These are phyloP conservation scores for Camellia sinensis DNA, from an alignment of 148 eudicot genomes.

Conservation along the genomic window DNA sequence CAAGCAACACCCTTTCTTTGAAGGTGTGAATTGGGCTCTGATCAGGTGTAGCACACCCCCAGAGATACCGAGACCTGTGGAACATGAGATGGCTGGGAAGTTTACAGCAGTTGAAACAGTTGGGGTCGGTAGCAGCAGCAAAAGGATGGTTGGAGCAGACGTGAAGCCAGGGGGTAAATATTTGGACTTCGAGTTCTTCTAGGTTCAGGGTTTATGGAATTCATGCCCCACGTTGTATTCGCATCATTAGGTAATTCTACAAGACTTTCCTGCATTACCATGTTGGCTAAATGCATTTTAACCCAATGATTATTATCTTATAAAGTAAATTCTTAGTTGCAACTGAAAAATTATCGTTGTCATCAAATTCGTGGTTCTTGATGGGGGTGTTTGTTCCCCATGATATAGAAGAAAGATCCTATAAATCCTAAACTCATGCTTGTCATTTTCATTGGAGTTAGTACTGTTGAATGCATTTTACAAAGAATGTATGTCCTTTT, in stretches of 20 bases:
- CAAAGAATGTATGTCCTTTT: too few relatives aligned
- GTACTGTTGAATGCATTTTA: too few relatives aligned
- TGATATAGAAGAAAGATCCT: too few relatives aligned
- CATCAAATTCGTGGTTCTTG: background rate
- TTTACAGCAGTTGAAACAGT: conserved; percentile 32
- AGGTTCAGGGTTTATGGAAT: conserved; percentile 12
- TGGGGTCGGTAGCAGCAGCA: conserved; percentile 43
- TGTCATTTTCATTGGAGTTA: too few relatives aligned
- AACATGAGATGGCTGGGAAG: conserved; percentile 47
- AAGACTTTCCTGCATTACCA: background rate
- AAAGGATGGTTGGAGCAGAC: conserved; percentile 43
- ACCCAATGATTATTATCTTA: background rate
- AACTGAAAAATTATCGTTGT: background rate
- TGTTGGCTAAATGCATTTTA: background rate
- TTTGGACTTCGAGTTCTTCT: conserved; percentile 77
- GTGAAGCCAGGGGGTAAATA: conserved; percentile 61
- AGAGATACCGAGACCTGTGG: conserved; percentile 63
- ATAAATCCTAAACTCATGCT: too few relatives aligned
- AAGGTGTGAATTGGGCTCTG: conserved; percentile 90
- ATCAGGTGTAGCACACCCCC: conserved; percentile 84
- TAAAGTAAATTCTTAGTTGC: background rate
- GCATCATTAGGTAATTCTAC: background rate
- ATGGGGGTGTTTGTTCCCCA: too few relatives aligned
- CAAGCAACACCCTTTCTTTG: conserved; percentile 86
- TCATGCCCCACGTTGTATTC: background rate